Evolutionary conservation across 805 yeast genomes (phyloP), one percentile per base, ranked within the genome.

Genomic region (Ogataea allantospora): DNA sequence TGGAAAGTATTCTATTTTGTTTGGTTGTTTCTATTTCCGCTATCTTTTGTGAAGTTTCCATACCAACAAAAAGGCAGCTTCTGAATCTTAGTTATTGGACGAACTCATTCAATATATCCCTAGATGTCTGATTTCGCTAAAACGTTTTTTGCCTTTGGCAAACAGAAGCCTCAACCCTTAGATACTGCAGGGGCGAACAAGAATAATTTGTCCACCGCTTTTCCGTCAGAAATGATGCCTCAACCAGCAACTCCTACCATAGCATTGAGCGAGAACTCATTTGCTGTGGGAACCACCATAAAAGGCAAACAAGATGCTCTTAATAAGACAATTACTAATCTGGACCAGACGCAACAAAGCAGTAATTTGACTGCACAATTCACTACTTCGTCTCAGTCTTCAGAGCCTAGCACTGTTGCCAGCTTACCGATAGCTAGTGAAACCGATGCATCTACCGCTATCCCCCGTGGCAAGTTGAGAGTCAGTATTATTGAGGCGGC

Each of bases 401-500:
- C 27, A 12, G 36, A 44, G 11, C 21, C 33, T 23, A 36, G 44
- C 12, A 39, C 44, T 10, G 18, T 32, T 10, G 33, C 48, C 3
- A 41, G 37, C 31, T 29, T 50, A 22, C 46, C 54, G 6, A 38
- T 49, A 14, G 46, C 51, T 7, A 48, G 40, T 26, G 47, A 36
- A n/a, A 30, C 50, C 8, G 48, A 46, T 8, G 35, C 60, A 6
- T 56, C 51, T 29, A 53, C 60, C 11, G 58, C 58, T 6, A 57
- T 75, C 5, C 89, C 93, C 27, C 76, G 84, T 55, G 98, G 98
- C 30, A 85, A 84, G 59, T 71, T 91, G 35, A 78, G 79, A 53
- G 88, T 93, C 32, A 78, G 77, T 22, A 87, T 91, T 44, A 67
- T 84, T 18, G 91, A 87, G 61, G 97, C 96, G 2, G 74, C 71